phyloP scores from a whole-genome alignment of 768 basidiomycete genomes.

The Phanerochaete sordida region DNA sequence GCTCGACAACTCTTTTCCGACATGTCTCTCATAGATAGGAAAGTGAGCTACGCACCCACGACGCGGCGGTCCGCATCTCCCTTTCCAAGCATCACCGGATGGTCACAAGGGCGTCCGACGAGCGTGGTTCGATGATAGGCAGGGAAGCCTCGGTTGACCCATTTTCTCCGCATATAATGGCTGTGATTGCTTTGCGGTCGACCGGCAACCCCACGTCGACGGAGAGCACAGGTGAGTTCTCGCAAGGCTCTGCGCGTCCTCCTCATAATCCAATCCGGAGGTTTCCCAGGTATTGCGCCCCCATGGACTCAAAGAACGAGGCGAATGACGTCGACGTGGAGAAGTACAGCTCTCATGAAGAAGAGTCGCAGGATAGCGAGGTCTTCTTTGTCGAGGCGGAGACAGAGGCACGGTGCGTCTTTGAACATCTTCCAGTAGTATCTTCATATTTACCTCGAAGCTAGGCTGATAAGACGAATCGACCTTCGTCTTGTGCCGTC shows the following conservation, averaged over 20 bases:
- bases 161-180: not conserved
- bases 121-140: not conserved
- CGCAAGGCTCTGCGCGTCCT: not conserved
- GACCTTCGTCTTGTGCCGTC: slow-evolving; percentile 18
- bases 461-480: slow-evolving; percentile 18
- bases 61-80: not conserved
- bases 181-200: not conserved
- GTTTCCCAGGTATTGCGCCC: no score
- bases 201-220: not conserved
- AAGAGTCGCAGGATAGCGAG: not conserved
- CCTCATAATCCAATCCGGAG: no score
- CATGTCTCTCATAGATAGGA: not conserved
- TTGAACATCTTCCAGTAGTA: not conserved
- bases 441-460: no score
- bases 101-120: not conserved
- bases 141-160: not conserved
- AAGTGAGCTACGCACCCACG: not conserved
- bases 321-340: not conserved
- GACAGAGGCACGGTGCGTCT: not conserved
- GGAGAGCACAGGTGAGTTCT: not conserved
- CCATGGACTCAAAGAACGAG: no score
- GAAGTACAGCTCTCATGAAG: not conserved
- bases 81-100: not conserved
- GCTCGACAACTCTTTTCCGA: no score
- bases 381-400: not conserved